phyloP scores from a whole-genome alignment of 148 eudicot species.

The Selenicereus undatus region DNA sequence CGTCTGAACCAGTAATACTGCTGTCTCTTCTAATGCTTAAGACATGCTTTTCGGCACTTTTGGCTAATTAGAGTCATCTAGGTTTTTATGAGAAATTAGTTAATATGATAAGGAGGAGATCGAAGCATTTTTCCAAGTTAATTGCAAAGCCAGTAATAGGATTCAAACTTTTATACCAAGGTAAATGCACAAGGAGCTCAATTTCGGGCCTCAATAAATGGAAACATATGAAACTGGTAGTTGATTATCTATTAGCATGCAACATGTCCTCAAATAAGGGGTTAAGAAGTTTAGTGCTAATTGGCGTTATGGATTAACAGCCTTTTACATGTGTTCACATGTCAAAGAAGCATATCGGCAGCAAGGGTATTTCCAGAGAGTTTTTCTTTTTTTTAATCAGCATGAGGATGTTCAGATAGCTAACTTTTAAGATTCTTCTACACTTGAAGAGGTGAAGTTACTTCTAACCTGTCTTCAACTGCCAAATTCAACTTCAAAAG shows the following conservation, averaged over 20 bases:
- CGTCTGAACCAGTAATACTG: neutral
- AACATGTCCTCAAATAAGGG: neutral
- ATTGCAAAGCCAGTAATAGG: neutral
- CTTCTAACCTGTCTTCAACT: neutral
- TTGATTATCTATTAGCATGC: neutral
- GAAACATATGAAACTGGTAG: neutral
- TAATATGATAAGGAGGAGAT: neutral
- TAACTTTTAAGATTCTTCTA: neutral
- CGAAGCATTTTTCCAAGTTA: neutral
- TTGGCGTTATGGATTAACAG: neutral
- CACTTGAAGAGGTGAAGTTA: neutral
- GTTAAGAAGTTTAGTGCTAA: neutral
- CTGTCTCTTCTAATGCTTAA: neutral
- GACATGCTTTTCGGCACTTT: neutral
- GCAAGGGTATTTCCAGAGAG: neutral
- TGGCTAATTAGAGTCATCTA: neutral
- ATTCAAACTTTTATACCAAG: neutral
- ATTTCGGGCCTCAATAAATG: neutral
- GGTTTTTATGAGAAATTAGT: neutral
- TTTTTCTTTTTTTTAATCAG: neutral
- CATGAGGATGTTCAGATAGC: neutral
- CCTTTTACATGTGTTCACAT: neutral
- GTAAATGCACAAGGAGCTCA: neutral
- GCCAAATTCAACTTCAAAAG: neutral
- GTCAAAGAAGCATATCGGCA: neutral